Conservation (phyloP, 2,329 filamentous ascomycete species). For the Xylaria sp. region DNA sequence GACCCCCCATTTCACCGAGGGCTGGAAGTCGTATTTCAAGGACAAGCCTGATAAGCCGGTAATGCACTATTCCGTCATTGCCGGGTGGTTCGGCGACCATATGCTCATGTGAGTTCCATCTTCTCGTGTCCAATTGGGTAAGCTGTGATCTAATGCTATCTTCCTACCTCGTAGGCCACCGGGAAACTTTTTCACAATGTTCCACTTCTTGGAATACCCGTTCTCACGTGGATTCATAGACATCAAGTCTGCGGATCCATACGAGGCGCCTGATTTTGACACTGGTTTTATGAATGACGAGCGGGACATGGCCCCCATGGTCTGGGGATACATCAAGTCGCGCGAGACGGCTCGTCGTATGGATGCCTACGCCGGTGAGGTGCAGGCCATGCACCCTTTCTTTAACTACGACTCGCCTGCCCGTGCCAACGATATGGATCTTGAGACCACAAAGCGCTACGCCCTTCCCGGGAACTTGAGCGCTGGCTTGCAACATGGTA, state of each 20-base stretch:
- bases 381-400: slow-evolving; percentile 74
- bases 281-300: slow-evolving; percentile 88
- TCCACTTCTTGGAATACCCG: slow-evolving; percentile 82
- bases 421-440: slow-evolving; percentile 76
- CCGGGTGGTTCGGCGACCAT: slow-evolving; percentile 71
- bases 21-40: slow-evolving; percentile 86
- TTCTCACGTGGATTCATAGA: slow-evolving; percentile 79
- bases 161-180: slow-evolving; percentile 65
- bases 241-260: slow-evolving; percentile 76
- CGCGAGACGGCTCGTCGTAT: slow-evolving; percentile 82
- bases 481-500: slow-evolving; percentile 77
- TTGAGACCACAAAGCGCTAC: slow-evolving; percentile 79
- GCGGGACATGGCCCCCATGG: slow-evolving; percentile 84
- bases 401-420: slow-evolving; percentile 77
- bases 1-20: slow-evolving; percentile 75
- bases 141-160: neutral
- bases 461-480: slow-evolving; percentile 77
- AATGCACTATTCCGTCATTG: slow-evolving; percentile 84
- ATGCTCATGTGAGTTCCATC: slow-evolving; percentile 61
- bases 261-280: slow-evolving; percentile 80
- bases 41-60: slow-evolving; percentile 87
- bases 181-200: slow-evolving; percentile 86
- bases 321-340: slow-evolving; percentile 86
- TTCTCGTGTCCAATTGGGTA: too few relatives aligned
- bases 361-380: slow-evolving; percentile 81